Conservation (phyloP, 2,329 filamentous ascomycete species). For the Penicillium sp. region DNA sequence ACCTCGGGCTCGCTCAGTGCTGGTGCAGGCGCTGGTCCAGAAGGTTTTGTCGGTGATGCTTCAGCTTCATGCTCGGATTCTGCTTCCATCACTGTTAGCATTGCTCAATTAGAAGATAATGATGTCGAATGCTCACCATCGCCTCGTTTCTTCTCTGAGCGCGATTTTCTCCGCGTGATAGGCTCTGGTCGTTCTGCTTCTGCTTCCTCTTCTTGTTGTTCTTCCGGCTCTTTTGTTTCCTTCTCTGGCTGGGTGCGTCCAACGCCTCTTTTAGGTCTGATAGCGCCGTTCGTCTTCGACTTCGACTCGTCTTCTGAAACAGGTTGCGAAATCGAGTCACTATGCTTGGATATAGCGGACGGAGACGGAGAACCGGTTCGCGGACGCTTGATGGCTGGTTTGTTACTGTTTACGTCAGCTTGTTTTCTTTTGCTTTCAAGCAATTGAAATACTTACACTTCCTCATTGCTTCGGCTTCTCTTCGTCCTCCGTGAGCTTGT, state of each 20-base stretch:
- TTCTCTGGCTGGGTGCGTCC: conserved; percentile 53
- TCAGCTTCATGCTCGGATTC: conserved; percentile 67
- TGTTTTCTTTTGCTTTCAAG: conserved; percentile 18
- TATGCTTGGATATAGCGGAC: conserved; percentile 52
- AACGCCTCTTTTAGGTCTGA: conserved; percentile 58
- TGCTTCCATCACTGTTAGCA: conserved; percentile 27
- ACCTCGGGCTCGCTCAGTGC: conserved; percentile 19
- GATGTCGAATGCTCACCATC: conserved; percentile 59
- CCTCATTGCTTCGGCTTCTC: conserved; percentile 81
- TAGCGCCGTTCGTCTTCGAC: conserved; percentile 42
- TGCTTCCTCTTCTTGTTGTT: conserved; percentile 43
- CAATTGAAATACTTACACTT: conserved; percentile 65
- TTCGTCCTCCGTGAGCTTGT: conserved; percentile 65
- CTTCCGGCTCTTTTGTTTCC: conserved; percentile 47
- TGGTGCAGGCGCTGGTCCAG: conserved; percentile 22
- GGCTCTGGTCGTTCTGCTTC: conserved; percentile 71
- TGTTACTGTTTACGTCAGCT: conserved; percentile 55
- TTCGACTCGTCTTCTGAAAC: conserved; percentile 65
- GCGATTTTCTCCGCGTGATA: conserved; percentile 73
- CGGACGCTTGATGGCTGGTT: conserved; percentile 71
- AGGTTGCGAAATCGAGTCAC: conserved; percentile 40
- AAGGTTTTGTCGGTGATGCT: conserved; percentile 50
- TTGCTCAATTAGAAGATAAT: not conserved
- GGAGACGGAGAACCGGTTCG: conserved; percentile 74
- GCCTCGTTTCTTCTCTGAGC: conserved; percentile 70